Percentiles rank a stretch among this genome's conserved stretches.
These are phyloP conservation scores for Nothophoma quercina DNA, from an alignment of 2,329 filamentous ascomycete species.

Conservation along the genomic window DNA sequence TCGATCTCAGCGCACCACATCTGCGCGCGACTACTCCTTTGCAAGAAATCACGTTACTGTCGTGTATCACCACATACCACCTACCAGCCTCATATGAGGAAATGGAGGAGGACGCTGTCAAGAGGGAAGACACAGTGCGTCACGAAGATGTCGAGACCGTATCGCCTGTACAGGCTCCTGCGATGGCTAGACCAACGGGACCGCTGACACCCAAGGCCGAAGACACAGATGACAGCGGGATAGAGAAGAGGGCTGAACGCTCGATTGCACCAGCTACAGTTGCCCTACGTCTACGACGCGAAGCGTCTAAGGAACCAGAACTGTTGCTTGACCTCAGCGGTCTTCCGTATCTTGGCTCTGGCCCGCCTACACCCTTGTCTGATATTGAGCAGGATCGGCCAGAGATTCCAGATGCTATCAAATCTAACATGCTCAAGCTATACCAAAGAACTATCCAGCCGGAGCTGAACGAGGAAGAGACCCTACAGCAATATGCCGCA, in stretches of 20 bases:
- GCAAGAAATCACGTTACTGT: constrained; percentile 53
- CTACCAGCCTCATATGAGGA: constrained; percentile 31
- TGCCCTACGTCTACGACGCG: constrained; percentile 40
- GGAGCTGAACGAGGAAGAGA: constrained; percentile 37
- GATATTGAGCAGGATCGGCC: constrained; percentile 52
- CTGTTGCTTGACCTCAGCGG: constrained; percentile 51
- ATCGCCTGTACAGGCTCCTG: constrained; percentile 18
- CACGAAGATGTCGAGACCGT: constrained; percentile 24
- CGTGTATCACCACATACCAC: constrained; percentile 47
- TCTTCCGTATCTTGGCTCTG: constrained; percentile 56
- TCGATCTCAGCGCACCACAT: constrained; percentile 52
- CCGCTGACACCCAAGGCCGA: constrained; percentile 47
- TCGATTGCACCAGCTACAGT: constrained; percentile 43
- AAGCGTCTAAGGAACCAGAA: constrained; percentile 44
- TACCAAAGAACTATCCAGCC: constrained; percentile 46
- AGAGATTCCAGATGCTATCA: constrained; percentile 43
- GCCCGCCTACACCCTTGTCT: constrained; percentile 53
- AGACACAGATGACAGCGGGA: constrained; percentile 42
- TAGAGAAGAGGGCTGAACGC: constrained; percentile 34
- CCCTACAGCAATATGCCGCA: constrained; percentile 46
- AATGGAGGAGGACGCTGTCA: constrained; percentile 11
- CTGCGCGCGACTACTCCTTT: constrained; percentile 55
- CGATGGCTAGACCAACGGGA: constrained; percentile 32
- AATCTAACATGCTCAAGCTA: constrained; percentile 46
- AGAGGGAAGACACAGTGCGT: constrained; percentile 30